Percentiles rank a stretch among this genome's conserved stretches.
Evolutionary conservation across 1,139 yeast species (phyloP).

Genomic region (Hansenula sp.): DNA sequence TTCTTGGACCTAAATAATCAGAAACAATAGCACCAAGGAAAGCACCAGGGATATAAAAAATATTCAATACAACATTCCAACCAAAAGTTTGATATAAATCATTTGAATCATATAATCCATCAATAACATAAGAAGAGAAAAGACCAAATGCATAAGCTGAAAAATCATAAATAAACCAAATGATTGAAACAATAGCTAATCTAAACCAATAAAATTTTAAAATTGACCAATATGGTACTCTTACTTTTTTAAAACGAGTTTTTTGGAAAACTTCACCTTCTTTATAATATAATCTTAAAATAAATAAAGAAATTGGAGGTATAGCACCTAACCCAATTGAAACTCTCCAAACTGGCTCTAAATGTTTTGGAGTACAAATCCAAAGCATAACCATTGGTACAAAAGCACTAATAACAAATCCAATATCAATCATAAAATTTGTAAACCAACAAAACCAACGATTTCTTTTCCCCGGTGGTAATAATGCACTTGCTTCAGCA

Average conservation of each 20-base stretch:
- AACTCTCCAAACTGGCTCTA: conserved; percentile 86
- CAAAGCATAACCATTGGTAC: conserved; percentile 83
- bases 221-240: conserved; percentile 64
- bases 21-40: conserved; percentile 75
- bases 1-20: conserved; percentile 88
- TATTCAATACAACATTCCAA: conserved; percentile 86
- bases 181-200: conserved; percentile 59
- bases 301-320: conserved; percentile 75
- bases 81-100: conserved; percentile 77
- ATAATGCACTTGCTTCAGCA: conserved; percentile 80
- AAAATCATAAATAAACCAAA: conserved; percentile 93
- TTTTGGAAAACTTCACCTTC: conserved; percentile 71
- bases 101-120: conserved; percentile 53
- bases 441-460: conserved; percentile 89
- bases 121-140: conserved; percentile 67
- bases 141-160: conserved; percentile 84
- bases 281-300: conserved; percentile 68
- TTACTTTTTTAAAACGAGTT: conserved; percentile 59
- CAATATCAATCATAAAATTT: conserved; percentile 80
- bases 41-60: conserved; percentile 89
- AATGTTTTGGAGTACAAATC: conserved; percentile 69
- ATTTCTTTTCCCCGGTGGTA: conserved; percentile 81
- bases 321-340: conserved; percentile 92
- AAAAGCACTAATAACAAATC: conserved; percentile 80
- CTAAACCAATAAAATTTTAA: conserved; percentile 86